Percentiles rank a stretch among this genome's conserved stretches.
These are phyloP conservation scores for Hypericum androsaemum DNA, from an alignment of 345 rosid species.

Conservation along the genomic window DNA sequence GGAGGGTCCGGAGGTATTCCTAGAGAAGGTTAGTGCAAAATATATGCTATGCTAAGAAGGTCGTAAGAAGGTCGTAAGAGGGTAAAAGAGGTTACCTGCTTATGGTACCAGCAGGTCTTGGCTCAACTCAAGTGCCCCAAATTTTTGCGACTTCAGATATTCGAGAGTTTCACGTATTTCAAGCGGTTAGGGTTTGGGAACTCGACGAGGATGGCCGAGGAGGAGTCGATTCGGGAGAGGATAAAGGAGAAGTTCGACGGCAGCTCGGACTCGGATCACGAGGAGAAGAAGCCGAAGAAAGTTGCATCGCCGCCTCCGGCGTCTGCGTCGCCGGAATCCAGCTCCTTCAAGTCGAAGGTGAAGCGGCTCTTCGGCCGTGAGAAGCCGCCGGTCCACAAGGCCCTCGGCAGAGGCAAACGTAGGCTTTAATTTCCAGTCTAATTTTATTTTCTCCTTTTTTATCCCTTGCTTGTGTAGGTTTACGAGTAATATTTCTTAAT, in stretches of 20 bases:
- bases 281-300: conserved; percentile 12
- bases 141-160: no score
- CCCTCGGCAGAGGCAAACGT: conserved; percentile 5
- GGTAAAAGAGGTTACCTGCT: no score
- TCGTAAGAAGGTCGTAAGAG: no score
- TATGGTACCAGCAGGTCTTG: no score
- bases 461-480: background rate
- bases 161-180: no score
- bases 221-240: conserved; percentile 41
- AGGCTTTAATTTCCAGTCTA: background rate
- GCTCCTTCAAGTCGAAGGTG: conserved; percentile 24
- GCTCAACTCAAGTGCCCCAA: no score
- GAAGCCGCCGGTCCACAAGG: conserved; percentile 13
- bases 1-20: no score
- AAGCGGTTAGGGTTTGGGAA: no score
- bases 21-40: no score
- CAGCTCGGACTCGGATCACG: conserved; percentile 39
- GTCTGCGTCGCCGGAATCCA: conserved; percentile 8
- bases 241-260: conserved; percentile 32
- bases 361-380: conserved; percentile 25
- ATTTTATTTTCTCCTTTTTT: background rate
- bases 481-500: background rate
- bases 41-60: no score
- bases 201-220: background rate
- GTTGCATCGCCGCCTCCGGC: background rate